phyloP scores from a whole-genome alignment of 768 basidiomycete species.

The Leccinum obscurum region DNA sequence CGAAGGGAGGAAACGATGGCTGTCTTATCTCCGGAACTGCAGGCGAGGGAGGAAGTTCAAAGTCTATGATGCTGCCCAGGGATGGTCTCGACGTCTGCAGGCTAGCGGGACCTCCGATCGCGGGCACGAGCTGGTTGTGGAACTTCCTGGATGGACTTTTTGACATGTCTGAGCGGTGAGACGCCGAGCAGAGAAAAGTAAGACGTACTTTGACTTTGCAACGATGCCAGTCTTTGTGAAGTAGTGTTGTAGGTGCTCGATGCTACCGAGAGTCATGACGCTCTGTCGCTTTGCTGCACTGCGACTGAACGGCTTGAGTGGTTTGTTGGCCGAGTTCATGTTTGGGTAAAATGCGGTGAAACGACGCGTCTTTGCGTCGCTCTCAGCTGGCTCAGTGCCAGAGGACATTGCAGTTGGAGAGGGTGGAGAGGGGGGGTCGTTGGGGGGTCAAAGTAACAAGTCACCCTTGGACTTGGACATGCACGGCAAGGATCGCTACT shows the following conservation, averaged over 20 bases:
- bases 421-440: neutral
- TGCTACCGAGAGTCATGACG: conserved; percentile 93
- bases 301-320: conserved; percentile 81
- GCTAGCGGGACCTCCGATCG: conserved; percentile 62
- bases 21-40: conserved; percentile 46
- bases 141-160: conserved; percentile 48
- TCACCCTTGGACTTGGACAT: conserved; percentile 36
- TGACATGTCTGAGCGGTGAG: conserved; percentile 12
- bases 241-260: conserved; percentile 93
- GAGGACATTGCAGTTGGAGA: neutral
- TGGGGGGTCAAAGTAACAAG: conserved; percentile 13
- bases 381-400: conserved; percentile 11
- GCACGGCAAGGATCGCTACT: conserved; percentile 52
- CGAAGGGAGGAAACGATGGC: conserved; percentile 50
- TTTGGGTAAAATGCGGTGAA: conserved; percentile 80
- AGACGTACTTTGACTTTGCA: conserved; percentile 65
- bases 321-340: conserved; percentile 67
- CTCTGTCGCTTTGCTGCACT: conserved; percentile 93
- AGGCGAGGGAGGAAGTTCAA: conserved; percentile 74
- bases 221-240: conserved; percentile 87
- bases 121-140: conserved; percentile 68
- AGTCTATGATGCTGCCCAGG: conserved; percentile 43
- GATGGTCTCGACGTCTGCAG: conserved; percentile 41
- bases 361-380: conserved; percentile 53
- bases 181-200: neutral